Conservation (phyloP, 2,329 filamentous ascomycete genomes). For the Scedosporium aurantiacum region DNA sequence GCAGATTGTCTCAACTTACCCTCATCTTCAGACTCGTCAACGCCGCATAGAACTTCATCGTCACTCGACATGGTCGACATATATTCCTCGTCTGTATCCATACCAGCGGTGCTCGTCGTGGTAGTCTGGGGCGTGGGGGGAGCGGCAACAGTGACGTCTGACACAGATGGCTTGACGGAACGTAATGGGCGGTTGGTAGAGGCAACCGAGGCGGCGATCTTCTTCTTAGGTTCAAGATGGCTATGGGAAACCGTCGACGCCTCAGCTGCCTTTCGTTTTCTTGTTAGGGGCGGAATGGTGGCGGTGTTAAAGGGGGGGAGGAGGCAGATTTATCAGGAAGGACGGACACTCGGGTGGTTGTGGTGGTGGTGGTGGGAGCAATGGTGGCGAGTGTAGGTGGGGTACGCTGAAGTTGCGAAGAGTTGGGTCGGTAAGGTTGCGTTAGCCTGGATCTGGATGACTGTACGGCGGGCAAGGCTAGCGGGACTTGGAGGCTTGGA, state of each 20-base stretch:
- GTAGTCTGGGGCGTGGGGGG: constrained; percentile 3
- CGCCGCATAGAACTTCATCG: constrained; percentile 60
- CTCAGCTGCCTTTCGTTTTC: constrained; percentile 56
- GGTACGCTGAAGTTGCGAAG: neutral
- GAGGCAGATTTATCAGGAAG: neutral
- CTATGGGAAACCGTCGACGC: constrained; percentile 42
- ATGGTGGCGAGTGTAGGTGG: neutral
- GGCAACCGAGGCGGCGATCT: constrained; percentile 44
- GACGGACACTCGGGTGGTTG: neutral
- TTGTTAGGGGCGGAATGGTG: constrained; percentile 49
- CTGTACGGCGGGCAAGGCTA: neutral
- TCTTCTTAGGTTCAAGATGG: constrained; percentile 38
- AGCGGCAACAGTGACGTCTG: constrained; percentile 17
- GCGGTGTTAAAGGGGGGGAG: constrained; percentile 15
- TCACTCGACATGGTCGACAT: constrained; percentile 69
- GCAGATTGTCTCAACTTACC: constrained; percentile 5
- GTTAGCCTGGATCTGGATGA: neutral
- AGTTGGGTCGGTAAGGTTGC: neutral
- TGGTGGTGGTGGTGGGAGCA: neutral
- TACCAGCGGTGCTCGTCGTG: constrained; percentile 39
- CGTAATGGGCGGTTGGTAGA: constrained; percentile 34
- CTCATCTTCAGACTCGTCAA: constrained; percentile 9
- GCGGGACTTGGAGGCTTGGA: neutral
- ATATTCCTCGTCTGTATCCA: constrained; percentile 95
- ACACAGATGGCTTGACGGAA: constrained; percentile 48